Evolutionary conservation across 1,284 basidiomycete species (phyloP).

Genomic region (Naganishia sp.): DNA sequence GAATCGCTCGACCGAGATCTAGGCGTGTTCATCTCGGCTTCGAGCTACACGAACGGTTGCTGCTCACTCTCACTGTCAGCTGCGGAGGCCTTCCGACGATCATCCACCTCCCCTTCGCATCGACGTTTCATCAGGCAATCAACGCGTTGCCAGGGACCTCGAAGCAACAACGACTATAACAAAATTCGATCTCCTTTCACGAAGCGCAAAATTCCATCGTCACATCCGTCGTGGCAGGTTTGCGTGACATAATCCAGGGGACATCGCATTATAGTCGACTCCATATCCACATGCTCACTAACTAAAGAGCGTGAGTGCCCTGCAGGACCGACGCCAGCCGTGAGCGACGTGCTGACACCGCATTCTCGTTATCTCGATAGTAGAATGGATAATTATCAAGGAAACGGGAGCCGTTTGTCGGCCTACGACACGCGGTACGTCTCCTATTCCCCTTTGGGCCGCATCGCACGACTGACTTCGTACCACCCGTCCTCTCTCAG

Average conservation of each 20-base stretch:
- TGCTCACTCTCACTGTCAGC: not conserved
- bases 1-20: too few relatives aligned
- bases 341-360: not conserved
- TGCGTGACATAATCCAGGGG: too few relatives aligned
- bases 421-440: conserved; percentile 21
- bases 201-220: too few relatives aligned
- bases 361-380: not conserved
- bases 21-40: too few relatives aligned
- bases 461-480: not conserved
- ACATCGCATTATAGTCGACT: not conserved
- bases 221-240: too few relatives aligned
- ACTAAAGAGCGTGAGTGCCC: not conserved
- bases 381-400: conserved; percentile 13
- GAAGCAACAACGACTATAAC: too few relatives aligned
- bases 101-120: not conserved
- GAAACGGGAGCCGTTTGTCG: conserved; percentile 10
- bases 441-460: not conserved
- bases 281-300: not conserved
- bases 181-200: too few relatives aligned
- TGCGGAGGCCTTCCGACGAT: not conserved
- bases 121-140: too few relatives aligned
- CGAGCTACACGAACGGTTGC: not conserved
- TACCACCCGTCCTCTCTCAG: not conserved
- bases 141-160: too few relatives aligned
- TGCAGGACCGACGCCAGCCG: not conserved